Evolutionary conservation across 352 stramenopile genomes (phyloP).

Genomic region (Peronospora farinosa): DNA sequence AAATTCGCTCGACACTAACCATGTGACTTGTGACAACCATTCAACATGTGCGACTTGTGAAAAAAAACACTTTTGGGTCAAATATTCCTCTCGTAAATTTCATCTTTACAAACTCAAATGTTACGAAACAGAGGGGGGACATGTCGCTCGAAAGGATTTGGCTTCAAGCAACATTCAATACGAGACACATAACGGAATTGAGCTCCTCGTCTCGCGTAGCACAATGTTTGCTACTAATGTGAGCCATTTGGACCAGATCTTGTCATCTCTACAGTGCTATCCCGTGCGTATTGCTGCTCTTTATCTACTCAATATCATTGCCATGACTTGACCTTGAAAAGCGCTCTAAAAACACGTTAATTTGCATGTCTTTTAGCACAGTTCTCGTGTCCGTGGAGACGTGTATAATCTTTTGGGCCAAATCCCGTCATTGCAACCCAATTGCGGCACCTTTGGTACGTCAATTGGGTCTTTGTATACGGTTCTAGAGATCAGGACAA

Average conservation of each 20-base stretch:
- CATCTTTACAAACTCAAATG: too few relatives aligned
- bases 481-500: background rate
- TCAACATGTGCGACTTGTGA: too few relatives aligned
- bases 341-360: background rate
- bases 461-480: background rate
- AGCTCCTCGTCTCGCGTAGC: background rate
- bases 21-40: too few relatives aligned
- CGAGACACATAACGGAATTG: constrained; percentile 1
- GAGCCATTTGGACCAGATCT: constrained; percentile 84
- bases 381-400: constrained; percentile 70
- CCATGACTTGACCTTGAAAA: background rate
- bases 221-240: constrained; percentile 80
- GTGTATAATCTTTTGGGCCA: constrained; percentile 82
- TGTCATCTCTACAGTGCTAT: constrained; percentile 82
- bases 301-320: background rate
- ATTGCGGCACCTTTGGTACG: constrained; percentile 79
- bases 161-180: background rate
- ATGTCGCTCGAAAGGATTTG: constrained; percentile 1
- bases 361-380: constrained; percentile 45
- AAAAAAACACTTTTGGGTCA: too few relatives aligned
- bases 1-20: too few relatives aligned
- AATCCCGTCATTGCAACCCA: constrained; percentile 80
- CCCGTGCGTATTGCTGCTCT: constrained; percentile 30
- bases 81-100: too few relatives aligned
- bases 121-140: too few relatives aligned